These are phyloP conservation scores for Phalaenopsis hybrid DNA, from an alignment of 116 monocot genomes.

Conservation along the genomic window DNA sequence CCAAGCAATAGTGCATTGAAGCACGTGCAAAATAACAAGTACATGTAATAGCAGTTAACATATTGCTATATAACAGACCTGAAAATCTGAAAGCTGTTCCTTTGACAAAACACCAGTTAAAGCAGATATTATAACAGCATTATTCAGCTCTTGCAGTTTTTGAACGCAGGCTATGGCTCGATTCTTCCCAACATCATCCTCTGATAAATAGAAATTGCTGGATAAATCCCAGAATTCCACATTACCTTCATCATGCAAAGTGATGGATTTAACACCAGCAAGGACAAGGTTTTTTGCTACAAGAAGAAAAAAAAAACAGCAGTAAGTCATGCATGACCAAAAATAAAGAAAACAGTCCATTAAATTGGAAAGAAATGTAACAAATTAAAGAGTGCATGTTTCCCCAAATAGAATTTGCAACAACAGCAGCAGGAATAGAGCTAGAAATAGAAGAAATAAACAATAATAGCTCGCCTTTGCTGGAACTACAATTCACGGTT, in stretches of 20 bases:
- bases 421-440: background rate
- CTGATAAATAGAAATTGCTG: slow-evolving; percentile 55
- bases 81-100: slow-evolving; percentile 50
- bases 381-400: background rate
- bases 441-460: background rate
- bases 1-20: too few species aligned
- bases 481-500: background rate
- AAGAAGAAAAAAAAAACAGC: slow-evolving; percentile 6
- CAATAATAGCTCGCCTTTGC: background rate
- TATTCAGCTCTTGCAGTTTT: slow-evolving; percentile 62
- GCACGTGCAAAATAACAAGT: background rate
- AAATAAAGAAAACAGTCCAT: background rate
- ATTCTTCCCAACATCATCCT: slow-evolving; percentile 54
- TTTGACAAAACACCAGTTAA: slow-evolving; percentile 23
- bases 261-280: slow-evolving; percentile 64
- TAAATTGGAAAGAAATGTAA: background rate
- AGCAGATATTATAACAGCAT: slow-evolving; percentile 41
- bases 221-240: slow-evolving; percentile 59
- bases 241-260: slow-evolving; percentile 45
- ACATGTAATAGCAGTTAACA: background rate
- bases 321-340: slow-evolving; percentile 6
- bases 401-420: too few species aligned
- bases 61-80: slow-evolving; percentile 29
- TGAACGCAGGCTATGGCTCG: slow-evolving; percentile 45
- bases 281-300: slow-evolving; percentile 72